phyloP scores from a whole-genome alignment of 164 flowering plant genomes.

The Aristolochia contorta region DNA sequence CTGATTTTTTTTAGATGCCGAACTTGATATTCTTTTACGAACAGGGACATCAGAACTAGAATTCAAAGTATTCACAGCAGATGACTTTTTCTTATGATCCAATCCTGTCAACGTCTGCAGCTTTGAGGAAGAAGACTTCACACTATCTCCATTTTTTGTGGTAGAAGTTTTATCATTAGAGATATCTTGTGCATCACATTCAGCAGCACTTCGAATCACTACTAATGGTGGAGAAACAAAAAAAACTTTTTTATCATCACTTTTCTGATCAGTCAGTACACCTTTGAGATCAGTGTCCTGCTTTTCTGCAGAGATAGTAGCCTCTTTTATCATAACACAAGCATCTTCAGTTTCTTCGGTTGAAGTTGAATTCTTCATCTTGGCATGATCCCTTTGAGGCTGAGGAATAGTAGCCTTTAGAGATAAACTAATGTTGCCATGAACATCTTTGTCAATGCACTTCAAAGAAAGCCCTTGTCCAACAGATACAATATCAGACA shows the following conservation, averaged over 20 bases:
- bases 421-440: constrained; percentile 85
- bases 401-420: constrained; percentile 56
- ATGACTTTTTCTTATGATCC: constrained; percentile 6
- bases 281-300: constrained; percentile 10
- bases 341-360: neutral
- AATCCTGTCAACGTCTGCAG: constrained; percentile 8
- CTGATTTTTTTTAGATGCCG: constrained; percentile 10
- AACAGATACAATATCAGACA: constrained; percentile 74
- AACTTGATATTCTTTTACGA: constrained; percentile 6
- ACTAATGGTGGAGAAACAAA: constrained; percentile 30
- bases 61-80: neutral
- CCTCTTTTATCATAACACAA: constrained; percentile 18
- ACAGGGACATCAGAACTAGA: constrained; percentile 5
- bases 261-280: constrained; percentile 13
- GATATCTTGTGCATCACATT: constrained; percentile 73
- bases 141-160: constrained; percentile 6
- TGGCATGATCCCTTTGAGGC: constrained; percentile 11
- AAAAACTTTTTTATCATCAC: constrained; percentile 11
- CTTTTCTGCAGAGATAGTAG: constrained; percentile 20
- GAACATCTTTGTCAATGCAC: constrained; percentile 90
- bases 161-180: constrained; percentile 11
- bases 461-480: constrained; percentile 70
- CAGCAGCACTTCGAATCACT: constrained; percentile 78
- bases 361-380: neutral
- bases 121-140: constrained; percentile 10